These are phyloP conservation scores for Yarrowia deformans DNA, from an alignment of 805 yeast genomes.

Conservation along the genomic window DNA sequence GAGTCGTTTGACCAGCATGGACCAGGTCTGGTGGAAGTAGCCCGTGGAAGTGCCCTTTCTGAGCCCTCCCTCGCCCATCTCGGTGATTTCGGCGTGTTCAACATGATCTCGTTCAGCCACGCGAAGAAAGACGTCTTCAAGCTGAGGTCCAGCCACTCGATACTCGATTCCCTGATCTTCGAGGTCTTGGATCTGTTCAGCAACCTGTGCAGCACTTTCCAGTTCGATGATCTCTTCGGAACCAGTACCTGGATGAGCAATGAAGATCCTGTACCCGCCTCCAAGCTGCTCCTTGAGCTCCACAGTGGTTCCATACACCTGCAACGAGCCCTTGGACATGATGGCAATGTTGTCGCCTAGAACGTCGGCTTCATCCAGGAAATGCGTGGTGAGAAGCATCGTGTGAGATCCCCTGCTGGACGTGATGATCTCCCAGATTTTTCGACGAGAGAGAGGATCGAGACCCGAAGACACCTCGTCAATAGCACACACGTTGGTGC, in stretches of 20 bases:
- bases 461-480: constrained; percentile 53
- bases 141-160: constrained; percentile 50
- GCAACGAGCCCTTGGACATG: constrained; percentile 49
- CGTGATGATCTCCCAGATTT: constrained; percentile 51
- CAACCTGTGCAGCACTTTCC: constrained; percentile 45
- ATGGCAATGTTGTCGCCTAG: constrained; percentile 50
- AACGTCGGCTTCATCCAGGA: constrained; percentile 52
- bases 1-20: constrained; percentile 49
- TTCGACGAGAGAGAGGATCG: constrained; percentile 51
- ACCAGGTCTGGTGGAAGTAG: constrained; percentile 44
- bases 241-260: constrained; percentile 47
- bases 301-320: constrained; percentile 50
- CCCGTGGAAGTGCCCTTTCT: constrained; percentile 41
- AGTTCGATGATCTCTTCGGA: constrained; percentile 45
- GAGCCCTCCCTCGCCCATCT: constrained; percentile 28
- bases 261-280: constrained; percentile 48
- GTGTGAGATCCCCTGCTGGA: constrained; percentile 47
- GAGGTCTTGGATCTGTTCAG: constrained; percentile 44
- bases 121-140: constrained; percentile 50
- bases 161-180: constrained; percentile 45
- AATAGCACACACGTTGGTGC: constrained; percentile 50
- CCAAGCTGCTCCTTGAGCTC: constrained; percentile 50
- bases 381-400: constrained; percentile 50
- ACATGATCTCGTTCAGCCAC: constrained; percentile 47
- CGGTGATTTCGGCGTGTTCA: constrained; percentile 34